Evolutionary conservation across 2,329 filamentous ascomycete species (phyloP), one percentile per base, ranked within the genome.

Genomic region (Gyromitra esculenta): DNA sequence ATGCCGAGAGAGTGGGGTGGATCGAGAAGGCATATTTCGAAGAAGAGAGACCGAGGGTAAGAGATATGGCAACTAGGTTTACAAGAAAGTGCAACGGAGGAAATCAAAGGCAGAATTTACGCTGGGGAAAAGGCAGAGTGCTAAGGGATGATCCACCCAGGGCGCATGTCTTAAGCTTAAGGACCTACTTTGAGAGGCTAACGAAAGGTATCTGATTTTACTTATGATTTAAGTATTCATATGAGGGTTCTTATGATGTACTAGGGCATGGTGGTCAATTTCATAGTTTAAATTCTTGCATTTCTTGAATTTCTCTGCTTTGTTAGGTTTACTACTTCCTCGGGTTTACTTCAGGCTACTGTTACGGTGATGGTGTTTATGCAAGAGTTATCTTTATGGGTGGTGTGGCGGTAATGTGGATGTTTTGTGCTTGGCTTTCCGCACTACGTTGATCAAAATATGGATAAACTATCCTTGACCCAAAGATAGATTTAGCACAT

Each of bases 141-240:
- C 45, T 70, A 39, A 76, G 50, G 37, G 63, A 66, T 59, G 59
- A 82, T 35, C 83, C 83, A 1, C 82, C 83, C 0, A 80, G 83
- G 65, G 83, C 83, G 15, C 82, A 83, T 54, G 89, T 91, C 5
- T 88, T 89, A 86, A 86, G 87, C 25, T 82, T 92, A 73, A 87
- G 87, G 80, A 85, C 86, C 76, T 92, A 91, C 81, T 92, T 90
- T 90, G 91, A 92, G 83, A 85, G 86, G 25, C 84, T 91, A 43
- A 85, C 86, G 57, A 74, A 45, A 35, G 56, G 21, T 6, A 54
- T 59, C 21, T 75, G 41, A 59, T 62, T 64, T 66, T 56, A 25
- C 25, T 18, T 70, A 21, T n/a, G n/a, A 54, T 18, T 48, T 18
- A 39, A 57, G n/a, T 41, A 68, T 43, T 43, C 64, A 5, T 18